Conservation (phyloP, 306 rosid species). For the Fragaria nilgerrensis region DNA sequence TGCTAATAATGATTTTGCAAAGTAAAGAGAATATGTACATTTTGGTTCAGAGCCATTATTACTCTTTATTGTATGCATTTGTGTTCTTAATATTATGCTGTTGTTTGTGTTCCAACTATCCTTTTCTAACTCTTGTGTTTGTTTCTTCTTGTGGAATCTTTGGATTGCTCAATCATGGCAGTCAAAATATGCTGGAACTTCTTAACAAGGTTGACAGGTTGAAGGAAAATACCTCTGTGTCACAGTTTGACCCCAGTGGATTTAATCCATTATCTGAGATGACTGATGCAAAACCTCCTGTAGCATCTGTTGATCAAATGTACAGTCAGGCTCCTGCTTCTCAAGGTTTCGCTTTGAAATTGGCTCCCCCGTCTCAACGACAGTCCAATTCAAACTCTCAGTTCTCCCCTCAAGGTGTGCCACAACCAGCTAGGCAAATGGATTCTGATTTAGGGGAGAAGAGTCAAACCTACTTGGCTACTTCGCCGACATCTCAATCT, state of each 20-base stretch:
- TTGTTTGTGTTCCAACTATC: neutral
- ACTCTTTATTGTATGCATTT: neutral
- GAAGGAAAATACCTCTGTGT: constrained; percentile 28
- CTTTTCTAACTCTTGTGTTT: neutral
- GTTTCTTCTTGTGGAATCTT: constrained; percentile 11
- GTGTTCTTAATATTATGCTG: neutral
- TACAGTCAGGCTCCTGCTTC: constrained; percentile 35
- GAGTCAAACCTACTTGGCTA: constrained; percentile 27
- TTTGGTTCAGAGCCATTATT: constrained; percentile 3
- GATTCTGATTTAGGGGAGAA: constrained; percentile 35
- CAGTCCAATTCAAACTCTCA: constrained; percentile 29
- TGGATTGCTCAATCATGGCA: constrained; percentile 24
- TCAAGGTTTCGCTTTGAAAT: constrained; percentile 44
- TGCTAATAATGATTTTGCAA: neutral
- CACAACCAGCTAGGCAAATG: constrained; percentile 30
- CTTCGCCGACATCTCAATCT: constrained; percentile 28
- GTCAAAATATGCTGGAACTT: constrained; percentile 44
- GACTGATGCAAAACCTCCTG: constrained; percentile 24
- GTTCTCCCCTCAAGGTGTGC: constrained; percentile 33
- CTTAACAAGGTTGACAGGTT: constrained; percentile 43
- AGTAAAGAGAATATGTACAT: neutral
- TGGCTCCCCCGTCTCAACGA: constrained; percentile 41
- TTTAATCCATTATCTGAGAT: constrained; percentile 32
- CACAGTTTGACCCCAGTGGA: constrained; percentile 32
- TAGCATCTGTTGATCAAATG: constrained; percentile 31